phyloP scores from a whole-genome alignment of 2,329 filamentous ascomycete species.

The Fusarium hostae region DNA sequence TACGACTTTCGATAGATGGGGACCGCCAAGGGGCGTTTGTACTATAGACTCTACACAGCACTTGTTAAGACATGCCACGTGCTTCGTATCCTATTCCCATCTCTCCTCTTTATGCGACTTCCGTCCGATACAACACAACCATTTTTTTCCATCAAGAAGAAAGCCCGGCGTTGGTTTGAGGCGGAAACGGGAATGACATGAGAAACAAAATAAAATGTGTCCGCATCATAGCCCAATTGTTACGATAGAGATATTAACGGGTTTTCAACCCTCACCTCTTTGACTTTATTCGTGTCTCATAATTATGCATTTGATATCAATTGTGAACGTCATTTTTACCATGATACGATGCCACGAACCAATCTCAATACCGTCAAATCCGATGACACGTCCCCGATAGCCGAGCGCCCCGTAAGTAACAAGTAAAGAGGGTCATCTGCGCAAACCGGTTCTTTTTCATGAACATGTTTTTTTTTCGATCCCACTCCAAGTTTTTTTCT shows the following conservation, averaged over 20 bases:
- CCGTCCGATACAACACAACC: conserved; percentile 18
- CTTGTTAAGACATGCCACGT: conserved; percentile 46
- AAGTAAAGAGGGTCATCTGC: background rate
- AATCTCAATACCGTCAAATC: conserved; percentile 19
- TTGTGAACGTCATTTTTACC: background rate
- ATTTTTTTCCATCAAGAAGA: conserved; percentile 9
- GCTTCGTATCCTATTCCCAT: conserved; percentile 49
- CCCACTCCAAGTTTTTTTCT: background rate
- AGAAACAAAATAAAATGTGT: conserved; percentile 16
- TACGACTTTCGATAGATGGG: conserved; percentile 52
- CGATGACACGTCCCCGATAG: conserved; percentile 14
- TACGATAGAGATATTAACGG: conserved; percentile 11
- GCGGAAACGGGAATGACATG: conserved; percentile 23
- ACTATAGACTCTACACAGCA: conserved; percentile 52
- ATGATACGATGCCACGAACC: conserved; percentile 9
- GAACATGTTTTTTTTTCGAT: background rate
- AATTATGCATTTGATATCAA: background rate
- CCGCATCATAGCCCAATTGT: conserved; percentile 27
- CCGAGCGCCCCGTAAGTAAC: conserved; percentile 1
- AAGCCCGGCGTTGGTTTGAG: conserved; percentile 39
- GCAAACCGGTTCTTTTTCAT: conserved; percentile 10
- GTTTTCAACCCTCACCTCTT: conserved; percentile 8
- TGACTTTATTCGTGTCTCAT: background rate
- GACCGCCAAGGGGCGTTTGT: conserved; percentile 50
- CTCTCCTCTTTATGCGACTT: conserved; percentile 50